Conservation (phyloP, 345 rosid genomes). For the Anastatica hierochuntica region DNA sequence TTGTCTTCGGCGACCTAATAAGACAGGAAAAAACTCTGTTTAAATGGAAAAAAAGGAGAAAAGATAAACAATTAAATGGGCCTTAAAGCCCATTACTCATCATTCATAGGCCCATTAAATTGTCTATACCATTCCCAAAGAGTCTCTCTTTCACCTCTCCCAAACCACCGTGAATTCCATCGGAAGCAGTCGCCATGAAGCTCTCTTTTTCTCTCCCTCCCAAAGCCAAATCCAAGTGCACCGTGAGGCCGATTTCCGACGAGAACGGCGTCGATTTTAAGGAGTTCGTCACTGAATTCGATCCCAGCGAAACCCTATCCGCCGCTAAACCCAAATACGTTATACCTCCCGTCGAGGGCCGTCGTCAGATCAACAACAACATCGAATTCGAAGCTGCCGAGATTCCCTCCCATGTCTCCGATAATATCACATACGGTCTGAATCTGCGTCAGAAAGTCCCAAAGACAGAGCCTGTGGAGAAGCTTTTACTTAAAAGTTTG, state of each 20-base stretch:
- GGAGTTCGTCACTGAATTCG: slow-evolving; percentile 37
- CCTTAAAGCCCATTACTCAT: too few relatives aligned
- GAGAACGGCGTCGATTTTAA: background rate
- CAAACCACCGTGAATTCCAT: too few relatives aligned
- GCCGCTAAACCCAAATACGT: slow-evolving; percentile 13
- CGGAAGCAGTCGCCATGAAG: slow-evolving; percentile 43
- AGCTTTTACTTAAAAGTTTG: slow-evolving; percentile 34
- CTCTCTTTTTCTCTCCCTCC: slow-evolving; percentile 39
- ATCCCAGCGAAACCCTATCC: slow-evolving; percentile 33
- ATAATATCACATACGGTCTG: slow-evolving; percentile 44
- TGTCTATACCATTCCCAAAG: too few relatives aligned
- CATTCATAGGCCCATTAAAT: too few relatives aligned
- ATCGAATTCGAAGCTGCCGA: slow-evolving; percentile 34
- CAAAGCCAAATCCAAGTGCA: slow-evolving; percentile 23
- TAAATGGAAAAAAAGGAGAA: too few relatives aligned
- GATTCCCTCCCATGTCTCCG: slow-evolving; percentile 12
- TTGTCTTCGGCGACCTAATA: too few relatives aligned
- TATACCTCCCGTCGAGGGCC: slow-evolving; percentile 39
- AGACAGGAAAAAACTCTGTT: too few relatives aligned
- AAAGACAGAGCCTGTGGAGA: slow-evolving; percentile 26
- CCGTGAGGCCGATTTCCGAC: background rate
- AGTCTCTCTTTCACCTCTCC: too few relatives aligned
- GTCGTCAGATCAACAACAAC: slow-evolving; percentile 38
- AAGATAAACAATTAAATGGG: too few relatives aligned
- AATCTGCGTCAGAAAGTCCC: slow-evolving; percentile 35